Percentiles rank a stretch among this genome's conserved stretches.
These are phyloP conservation scores for Ophiostoma sp. DNA, from an alignment of 2,329 filamentous ascomycete genomes.

Conservation along the genomic window DNA sequence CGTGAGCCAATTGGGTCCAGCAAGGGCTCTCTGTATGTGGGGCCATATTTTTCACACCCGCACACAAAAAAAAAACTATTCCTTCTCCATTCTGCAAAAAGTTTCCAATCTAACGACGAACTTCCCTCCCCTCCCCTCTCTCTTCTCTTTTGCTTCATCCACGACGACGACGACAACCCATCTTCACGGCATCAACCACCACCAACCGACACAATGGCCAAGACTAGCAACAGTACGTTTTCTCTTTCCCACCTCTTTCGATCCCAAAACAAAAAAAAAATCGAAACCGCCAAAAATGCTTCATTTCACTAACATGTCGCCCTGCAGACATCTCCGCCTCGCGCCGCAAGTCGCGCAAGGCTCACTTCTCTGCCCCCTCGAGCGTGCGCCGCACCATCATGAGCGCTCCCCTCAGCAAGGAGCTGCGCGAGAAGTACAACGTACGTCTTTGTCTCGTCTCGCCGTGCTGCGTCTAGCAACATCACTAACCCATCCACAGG, in stretches of 20 bases:
- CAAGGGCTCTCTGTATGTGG: slow-evolving; percentile 19
- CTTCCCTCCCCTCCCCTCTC: slow-evolving; percentile 5
- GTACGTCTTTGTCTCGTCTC: slow-evolving; percentile 33
- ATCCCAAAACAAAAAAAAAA: slow-evolving; percentile 26
- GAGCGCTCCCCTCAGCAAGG: slow-evolving; percentile 92
- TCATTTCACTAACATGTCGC: background rate
- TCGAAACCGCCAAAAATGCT: background rate
- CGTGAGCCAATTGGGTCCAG: background rate
- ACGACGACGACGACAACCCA: slow-evolving; percentile 20
- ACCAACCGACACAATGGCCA: slow-evolving; percentile 26
- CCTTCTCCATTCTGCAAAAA: slow-evolving; percentile 17
- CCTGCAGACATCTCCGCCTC: slow-evolving; percentile 64
- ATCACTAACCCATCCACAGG: too few species aligned
- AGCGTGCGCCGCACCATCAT: slow-evolving; percentile 93
- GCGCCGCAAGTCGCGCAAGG: slow-evolving; percentile 97
- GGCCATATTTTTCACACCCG: slow-evolving; percentile 17
- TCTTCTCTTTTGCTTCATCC: slow-evolving; percentile 15
- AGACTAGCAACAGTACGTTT: slow-evolving; percentile 27
- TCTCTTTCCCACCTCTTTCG: background rate
- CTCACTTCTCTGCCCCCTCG: slow-evolving; percentile 93
- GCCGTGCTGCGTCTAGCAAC: too few species aligned
- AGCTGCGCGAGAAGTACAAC: slow-evolving; percentile 98
- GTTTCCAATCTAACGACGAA: slow-evolving; percentile 14
- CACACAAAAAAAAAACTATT: slow-evolving; percentile 19
- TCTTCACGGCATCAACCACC: slow-evolving; percentile 13